Base-by-base conservation (phyloP, 768 basidiomycete genomes). In the Tephrocybe sp. region DNA sequence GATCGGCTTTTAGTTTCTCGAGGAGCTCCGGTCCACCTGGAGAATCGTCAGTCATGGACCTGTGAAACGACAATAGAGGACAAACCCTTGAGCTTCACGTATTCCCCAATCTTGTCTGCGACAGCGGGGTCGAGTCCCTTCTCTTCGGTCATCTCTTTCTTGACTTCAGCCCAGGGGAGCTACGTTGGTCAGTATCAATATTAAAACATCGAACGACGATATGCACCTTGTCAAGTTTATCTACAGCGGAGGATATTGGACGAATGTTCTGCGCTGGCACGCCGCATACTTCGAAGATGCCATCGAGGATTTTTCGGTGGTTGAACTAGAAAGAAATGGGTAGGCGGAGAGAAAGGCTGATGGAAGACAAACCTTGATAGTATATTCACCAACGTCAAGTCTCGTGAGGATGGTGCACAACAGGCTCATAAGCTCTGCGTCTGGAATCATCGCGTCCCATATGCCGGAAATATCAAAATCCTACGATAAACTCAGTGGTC, bases 371-470 rank as follows among this genome's bases (percentile, higher is more conserved):
- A 88, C 90, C 80, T 98, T 98, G 76, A 99, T 73, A 1, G 89
- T 93, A 64, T 90, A 99, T 33, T 97, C 95, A 38, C 94, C 94
- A 17, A 99, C 86, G 47, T 97, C 92, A 9, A 99, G 77, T 50
- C 78, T 82, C 0, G 83, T 80, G 45, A 98, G 72, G 25, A 95
- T 79, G 6, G 93, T 92, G 61, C 87, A 91, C 1, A 92, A 61
- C 53, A 98, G 67, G 56, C 85, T 85, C 55, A 98, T 78, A 23
- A 97, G 67, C 66, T 99, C 97, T 1, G 92, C 91, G 64, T 98
- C 97, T 8, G 97, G 91, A 48, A 99, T 91, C 97, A 99, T 99
- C 3, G 92, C 72, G 67, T 99, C 97, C 86, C 91, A 98, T 7
- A 68, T 63, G 8, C 97, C 97, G 25, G 88, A 83, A 46, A 98